Base-by-base conservation (phyloP, 352 stramenopile genomes). In the Phytopythium oedochilum region DNA sequence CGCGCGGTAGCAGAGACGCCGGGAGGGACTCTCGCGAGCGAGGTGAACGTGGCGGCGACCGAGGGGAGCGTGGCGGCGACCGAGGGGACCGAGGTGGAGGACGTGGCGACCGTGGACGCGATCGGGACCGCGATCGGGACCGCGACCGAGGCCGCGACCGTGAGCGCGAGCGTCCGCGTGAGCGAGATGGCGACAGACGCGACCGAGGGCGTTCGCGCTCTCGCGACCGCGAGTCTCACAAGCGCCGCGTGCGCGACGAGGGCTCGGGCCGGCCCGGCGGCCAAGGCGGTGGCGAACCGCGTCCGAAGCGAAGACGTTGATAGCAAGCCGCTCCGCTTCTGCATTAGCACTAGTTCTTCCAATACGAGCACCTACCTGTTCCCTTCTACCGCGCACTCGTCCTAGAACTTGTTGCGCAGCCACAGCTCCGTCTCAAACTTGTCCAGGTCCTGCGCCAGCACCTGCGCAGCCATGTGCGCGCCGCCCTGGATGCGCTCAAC, bases 361-460 rank as follows among this genome's bases (percentile, higher is more conserved):
- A 48, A 48, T 25, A 34, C 42, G 25, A 12, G 42, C 42, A 15
- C 23, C 17, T 22, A n/a, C 42, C 17, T n/a, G 22, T 11, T 46
- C 11, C 40, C 22, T 20, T 26, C 12, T 7, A 31, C 20, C 40
- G 23, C 25, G 20, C 11, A 9, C 10, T 42, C 36, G 17, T 3
- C 42, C 63, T 83, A 94, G 40, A 86, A 77, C 55, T 92, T 75
- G 44, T 84, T 82, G 40, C 75, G 75, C 47, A 94, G 64, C 85
- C 85, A 94, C 20, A 94, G 63, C 55, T 94, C 83, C 7, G 85
- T 92, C 57, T 94, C 85, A 5, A 94, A 53, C 48, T 86, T 87
- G 34, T 94, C 85, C 22, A 91, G 53, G 50, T 94, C 83, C 52
- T 92, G 79, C 18, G 79, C 81, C 8, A 78, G 86, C 47, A 89